A percentile compares a stretch with the other conserved stretches of the same genome.
phyloP scores from a whole-genome alignment of 768 basidiomycete genomes.

The Chalciporus sphaerocephalus region DNA sequence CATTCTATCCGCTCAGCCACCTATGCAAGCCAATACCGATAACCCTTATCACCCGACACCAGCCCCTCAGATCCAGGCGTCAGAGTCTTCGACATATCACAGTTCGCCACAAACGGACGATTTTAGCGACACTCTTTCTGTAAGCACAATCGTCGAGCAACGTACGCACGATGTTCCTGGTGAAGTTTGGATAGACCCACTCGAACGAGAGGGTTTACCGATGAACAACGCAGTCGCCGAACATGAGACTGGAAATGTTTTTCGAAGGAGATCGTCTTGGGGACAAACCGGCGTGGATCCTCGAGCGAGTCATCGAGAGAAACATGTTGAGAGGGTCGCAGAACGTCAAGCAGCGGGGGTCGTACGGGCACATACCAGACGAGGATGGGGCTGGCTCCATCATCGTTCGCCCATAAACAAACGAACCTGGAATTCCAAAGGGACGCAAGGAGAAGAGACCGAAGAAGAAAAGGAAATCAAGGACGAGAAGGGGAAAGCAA shows the following conservation, averaged over 20 bases:
- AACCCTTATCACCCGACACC: slow-evolving; percentile 14
- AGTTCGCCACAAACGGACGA: slow-evolving; percentile 9
- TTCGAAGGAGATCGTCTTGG: slow-evolving; percentile 20
- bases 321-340: slow-evolving; percentile 28
- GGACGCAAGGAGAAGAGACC: background rate
- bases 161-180: slow-evolving; percentile 43
- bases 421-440: background rate
- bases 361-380: slow-evolving; percentile 41
- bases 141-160: slow-evolving; percentile 16
- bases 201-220: slow-evolving; percentile 64
- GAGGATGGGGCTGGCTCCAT: slow-evolving; percentile 22
- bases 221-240: slow-evolving; percentile 30
- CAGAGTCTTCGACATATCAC: slow-evolving; percentile 5
- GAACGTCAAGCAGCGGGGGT: slow-evolving; percentile 39
- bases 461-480: background rate
- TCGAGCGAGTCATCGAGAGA: slow-evolving; percentile 5
- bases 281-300: slow-evolving; percentile 8
- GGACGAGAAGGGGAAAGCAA: slow-evolving; percentile 11
- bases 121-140: slow-evolving; percentile 2
- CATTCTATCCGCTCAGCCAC: background rate
- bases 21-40: slow-evolving; percentile 7
- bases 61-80: slow-evolving; percentile 1
- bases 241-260: background rate
- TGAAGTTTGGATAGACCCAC: slow-evolving; percentile 53
- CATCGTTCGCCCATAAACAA: slow-evolving; percentile 7